Conservation (phyloP, 768 basidiomycete genomes). For the Grammothele lineata region DNA sequence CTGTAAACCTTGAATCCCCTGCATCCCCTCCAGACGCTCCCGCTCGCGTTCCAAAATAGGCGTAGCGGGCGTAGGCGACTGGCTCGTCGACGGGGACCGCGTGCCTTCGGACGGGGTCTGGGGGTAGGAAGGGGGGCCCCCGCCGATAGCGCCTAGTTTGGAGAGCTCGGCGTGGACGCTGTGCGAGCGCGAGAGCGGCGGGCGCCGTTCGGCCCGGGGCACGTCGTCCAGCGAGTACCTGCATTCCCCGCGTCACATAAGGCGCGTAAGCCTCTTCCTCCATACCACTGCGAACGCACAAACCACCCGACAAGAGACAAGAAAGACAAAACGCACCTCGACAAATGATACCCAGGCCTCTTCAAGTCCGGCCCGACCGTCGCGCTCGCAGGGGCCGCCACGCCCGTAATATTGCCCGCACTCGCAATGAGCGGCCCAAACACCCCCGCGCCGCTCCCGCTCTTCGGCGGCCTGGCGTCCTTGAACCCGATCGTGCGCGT, state of each 20-base stretch:
- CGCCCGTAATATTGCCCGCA: constrained; percentile 60
- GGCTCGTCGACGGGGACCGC: constrained; percentile 1
- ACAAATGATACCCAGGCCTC: constrained; percentile 61
- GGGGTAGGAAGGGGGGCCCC: too few relatives aligned
- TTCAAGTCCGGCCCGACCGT: constrained; percentile 55
- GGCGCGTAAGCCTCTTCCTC: too few relatives aligned
- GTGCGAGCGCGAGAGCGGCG: constrained; percentile 14
- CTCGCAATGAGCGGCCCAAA: constrained; percentile 70
- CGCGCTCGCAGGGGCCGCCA: constrained; percentile 48
- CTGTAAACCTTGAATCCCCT: too few relatives aligned
- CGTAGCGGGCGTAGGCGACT: neutral
- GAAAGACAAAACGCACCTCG: constrained; percentile 38
- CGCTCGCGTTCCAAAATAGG: too few relatives aligned
- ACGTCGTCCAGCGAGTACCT: constrained; percentile 27
- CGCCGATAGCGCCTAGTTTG: too few relatives aligned
- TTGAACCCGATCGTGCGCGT: constrained; percentile 7
- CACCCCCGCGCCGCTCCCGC: constrained; percentile 54
- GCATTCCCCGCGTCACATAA: too few relatives aligned
- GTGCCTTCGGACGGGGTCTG: constrained; percentile 11
- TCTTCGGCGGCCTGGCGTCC: constrained; percentile 29
- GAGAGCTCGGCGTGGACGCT: constrained; percentile 17
- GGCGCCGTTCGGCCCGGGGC: constrained; percentile 4
- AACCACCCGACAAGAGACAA: neutral
- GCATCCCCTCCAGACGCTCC: too few relatives aligned
- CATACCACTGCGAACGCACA: too few relatives aligned